Conservation (phyloP, 768 basidiomycete genomes). For the Russula olivacea region DNA sequence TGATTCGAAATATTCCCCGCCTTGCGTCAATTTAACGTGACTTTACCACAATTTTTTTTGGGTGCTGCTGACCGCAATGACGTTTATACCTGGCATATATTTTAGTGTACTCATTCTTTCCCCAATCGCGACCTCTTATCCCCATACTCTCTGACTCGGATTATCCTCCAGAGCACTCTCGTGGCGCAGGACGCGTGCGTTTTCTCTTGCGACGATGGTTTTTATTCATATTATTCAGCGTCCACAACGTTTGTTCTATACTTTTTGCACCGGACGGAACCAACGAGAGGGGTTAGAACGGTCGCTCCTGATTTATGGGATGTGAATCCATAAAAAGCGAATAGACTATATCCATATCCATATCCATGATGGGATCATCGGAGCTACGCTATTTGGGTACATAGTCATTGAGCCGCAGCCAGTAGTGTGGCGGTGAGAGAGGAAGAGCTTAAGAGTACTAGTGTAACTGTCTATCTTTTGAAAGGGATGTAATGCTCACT, state of each 20-base stretch:
- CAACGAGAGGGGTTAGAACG: neutral
- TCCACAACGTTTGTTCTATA: slow-evolving; percentile 3
- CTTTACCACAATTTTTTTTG: slow-evolving; percentile 1
- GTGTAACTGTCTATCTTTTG: too few relatives aligned
- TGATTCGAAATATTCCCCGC: slow-evolving; percentile 1
- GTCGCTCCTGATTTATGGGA: neutral
- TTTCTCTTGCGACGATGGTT: neutral
- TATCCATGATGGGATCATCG: too few relatives aligned
- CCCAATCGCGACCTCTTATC: neutral
- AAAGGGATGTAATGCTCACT: slow-evolving; percentile 31
- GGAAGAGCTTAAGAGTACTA: too few relatives aligned
- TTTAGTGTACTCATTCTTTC: neutral
- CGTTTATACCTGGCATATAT: slow-evolving; percentile 1
- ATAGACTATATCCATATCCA: too few relatives aligned
- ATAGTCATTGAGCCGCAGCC: too few relatives aligned
- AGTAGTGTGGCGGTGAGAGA: too few relatives aligned
- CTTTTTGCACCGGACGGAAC: neutral
- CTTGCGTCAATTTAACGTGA: neutral
- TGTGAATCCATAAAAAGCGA: too few relatives aligned
- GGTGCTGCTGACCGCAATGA: neutral
- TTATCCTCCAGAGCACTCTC: slow-evolving; percentile 3
- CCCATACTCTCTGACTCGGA: slow-evolving; percentile 1
- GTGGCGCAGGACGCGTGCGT: slow-evolving; percentile 15
- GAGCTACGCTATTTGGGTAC: too few relatives aligned
- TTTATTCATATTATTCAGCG: slow-evolving; percentile 15